A percentile compares a stretch with the other conserved stretches of the same genome.
phyloP scores from a whole-genome alignment of 2,329 filamentous ascomycete species.

The Colletotrichum sp. region DNA sequence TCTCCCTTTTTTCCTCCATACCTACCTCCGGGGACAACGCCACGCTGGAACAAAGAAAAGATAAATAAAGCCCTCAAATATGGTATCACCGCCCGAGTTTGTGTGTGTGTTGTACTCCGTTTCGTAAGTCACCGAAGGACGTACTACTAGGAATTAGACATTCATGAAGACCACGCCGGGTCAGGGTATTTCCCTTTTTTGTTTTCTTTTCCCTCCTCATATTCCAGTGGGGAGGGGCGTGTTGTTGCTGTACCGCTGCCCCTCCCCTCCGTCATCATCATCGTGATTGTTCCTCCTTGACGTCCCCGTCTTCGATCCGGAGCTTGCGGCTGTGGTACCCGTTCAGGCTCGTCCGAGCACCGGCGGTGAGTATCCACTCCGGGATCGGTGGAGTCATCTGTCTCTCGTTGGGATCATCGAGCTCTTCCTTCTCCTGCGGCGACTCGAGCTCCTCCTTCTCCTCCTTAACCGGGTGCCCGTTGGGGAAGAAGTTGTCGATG shows the following conservation, averaged over 20 bases:
- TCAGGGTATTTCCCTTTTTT: background rate
- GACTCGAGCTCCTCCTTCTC: conserved; percentile 26
- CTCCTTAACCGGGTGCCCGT: conserved; percentile 24
- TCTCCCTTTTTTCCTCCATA: background rate
- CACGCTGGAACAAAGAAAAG: conserved; percentile 16
- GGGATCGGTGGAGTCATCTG: conserved; percentile 66
- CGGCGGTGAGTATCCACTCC: conserved; percentile 63
- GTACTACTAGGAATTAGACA: conserved; percentile 21
- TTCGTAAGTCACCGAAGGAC: background rate
- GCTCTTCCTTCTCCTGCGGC: conserved; percentile 20
- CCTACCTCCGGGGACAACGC: conserved; percentile 12
- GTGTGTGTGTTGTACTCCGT: background rate
- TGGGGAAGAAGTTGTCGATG: conserved; percentile 48
- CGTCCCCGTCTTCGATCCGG: conserved; percentile 21
- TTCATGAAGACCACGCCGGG: conserved; percentile 21
- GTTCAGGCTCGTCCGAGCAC: conserved; percentile 53
- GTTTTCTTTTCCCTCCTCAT: background rate
- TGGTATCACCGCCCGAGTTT: conserved; percentile 21
- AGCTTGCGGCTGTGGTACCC: conserved; percentile 48
- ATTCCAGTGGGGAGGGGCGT: background rate
- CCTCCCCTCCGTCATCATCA: background rate
- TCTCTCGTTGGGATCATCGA: conserved; percentile 34
- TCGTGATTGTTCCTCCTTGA: conserved; percentile 27
- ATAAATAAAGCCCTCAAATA: conserved; percentile 13
- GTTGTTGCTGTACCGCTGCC: background rate